Evolutionary conservation across 371 early-diverging fungal genomes (phyloP).

Genomic region (Blastocladiella emersonii): DNA sequence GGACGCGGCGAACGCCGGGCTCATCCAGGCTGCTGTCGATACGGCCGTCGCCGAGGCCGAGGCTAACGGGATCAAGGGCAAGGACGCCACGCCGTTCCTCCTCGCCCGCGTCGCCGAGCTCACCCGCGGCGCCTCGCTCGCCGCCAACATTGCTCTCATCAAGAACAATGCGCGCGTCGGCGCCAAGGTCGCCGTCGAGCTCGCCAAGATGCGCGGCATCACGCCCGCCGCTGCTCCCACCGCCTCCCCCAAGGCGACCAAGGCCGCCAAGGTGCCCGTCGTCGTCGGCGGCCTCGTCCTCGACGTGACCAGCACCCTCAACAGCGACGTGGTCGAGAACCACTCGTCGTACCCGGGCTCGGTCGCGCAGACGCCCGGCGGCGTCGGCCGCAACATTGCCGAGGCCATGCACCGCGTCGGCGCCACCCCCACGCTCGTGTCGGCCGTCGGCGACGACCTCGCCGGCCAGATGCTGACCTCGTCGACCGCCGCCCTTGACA

Average conservation of each 20-base stretch:
- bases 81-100: constrained; percentile 81
- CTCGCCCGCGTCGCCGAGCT: constrained; percentile 62
- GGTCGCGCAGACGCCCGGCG: constrained; percentile 54
- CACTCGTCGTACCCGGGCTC: constrained; percentile 62
- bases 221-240: background rate
- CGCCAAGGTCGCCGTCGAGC: constrained; percentile 45
- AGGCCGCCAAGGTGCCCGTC: background rate
- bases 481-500: constrained; percentile 36
- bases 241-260: background rate
- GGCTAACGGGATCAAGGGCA: constrained; percentile 47
- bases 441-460: constrained; percentile 57
- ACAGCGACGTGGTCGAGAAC: constrained; percentile 12
- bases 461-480: constrained; percentile 36
- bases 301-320: background rate
- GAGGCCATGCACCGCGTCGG: constrained; percentile 59
- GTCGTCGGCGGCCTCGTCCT: background rate
- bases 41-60: constrained; percentile 42
- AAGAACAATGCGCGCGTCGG: constrained; percentile 82
- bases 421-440: constrained; percentile 39
- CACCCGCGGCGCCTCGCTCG: constrained; percentile 64
- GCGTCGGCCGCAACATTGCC: constrained; percentile 82
- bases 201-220: background rate
- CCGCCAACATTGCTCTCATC: constrained; percentile 75
- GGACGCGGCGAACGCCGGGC: constrained; percentile 40
- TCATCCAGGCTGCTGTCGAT: constrained; percentile 53